Percentiles rank a stretch among this genome's conserved stretches.
Conservation (phyloP, 1,284 basidiomycete species). For the Fomes fomentarius region DNA sequence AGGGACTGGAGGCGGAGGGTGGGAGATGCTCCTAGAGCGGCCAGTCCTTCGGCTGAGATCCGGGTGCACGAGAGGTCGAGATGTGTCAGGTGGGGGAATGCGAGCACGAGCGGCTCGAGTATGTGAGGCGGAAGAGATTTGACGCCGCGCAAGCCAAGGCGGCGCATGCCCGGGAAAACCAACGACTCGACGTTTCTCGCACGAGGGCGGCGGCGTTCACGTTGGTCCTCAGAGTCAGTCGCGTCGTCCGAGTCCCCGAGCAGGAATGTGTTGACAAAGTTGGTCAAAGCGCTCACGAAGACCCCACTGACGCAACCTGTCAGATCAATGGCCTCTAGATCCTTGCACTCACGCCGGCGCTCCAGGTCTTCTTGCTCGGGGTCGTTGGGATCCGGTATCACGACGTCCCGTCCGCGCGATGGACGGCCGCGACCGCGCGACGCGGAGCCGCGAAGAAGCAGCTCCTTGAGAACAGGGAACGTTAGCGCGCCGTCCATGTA, state of each 20-base stretch:
- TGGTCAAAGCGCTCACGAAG: conserved; percentile 82
- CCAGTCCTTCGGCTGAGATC: conserved; percentile 77
- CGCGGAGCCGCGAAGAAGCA: conserved; percentile 80
- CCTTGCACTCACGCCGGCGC: conserved; percentile 74
- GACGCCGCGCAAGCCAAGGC: conserved; percentile 86
- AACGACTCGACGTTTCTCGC: conserved; percentile 49
- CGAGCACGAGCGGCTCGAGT: conserved; percentile 80
- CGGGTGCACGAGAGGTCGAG: conserved; percentile 90
- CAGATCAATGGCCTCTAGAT: conserved; percentile 89
- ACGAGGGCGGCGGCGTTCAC: conserved; percentile 36
- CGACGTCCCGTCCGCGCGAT: conserved; percentile 62
- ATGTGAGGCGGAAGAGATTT: conserved; percentile 76
- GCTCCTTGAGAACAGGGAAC: conserved; percentile 79
- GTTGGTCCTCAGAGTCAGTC: conserved; percentile 47
- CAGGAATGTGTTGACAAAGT: conserved; percentile 81
- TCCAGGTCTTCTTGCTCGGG: conserved; percentile 74
- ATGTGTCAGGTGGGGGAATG: conserved; percentile 88
- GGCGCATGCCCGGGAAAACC: conserved; percentile 76
- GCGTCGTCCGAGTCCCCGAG: conserved; percentile 48
- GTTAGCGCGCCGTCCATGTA: conserved; percentile 94
- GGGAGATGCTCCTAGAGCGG: conserved; percentile 62
- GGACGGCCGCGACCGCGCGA: conserved; percentile 71
- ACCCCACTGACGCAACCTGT: conserved; percentile 93
- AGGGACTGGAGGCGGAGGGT: conserved; percentile 78
- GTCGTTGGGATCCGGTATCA: conserved; percentile 49